phyloP scores from a whole-genome alignment of 192 early-diverging fungal species.

The Mortierella claussenii region DNA sequence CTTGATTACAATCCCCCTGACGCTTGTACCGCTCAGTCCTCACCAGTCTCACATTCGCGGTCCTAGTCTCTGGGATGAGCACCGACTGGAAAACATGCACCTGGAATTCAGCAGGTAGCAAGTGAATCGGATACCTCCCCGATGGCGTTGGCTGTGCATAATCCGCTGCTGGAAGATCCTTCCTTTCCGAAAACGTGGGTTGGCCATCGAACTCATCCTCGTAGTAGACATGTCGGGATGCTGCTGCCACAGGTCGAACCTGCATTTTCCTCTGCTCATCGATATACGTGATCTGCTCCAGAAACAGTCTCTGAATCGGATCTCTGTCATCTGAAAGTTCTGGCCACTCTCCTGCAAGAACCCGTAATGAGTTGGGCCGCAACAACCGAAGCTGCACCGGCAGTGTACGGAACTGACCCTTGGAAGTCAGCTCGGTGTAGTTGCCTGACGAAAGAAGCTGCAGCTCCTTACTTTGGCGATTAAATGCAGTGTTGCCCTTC shows the following conservation, averaged over 20 bases:
- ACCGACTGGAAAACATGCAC: constrained; percentile 39
- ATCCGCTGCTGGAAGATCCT: neutral
- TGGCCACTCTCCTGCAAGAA: constrained; percentile 1
- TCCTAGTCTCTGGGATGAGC: constrained; percentile 17
- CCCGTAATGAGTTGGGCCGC: constrained; percentile 3
- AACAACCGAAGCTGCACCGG: neutral
- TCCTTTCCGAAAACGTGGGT: neutral
- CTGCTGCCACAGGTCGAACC: neutral
- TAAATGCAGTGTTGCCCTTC: neutral
- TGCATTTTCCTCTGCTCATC: neutral
- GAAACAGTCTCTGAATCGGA: neutral
- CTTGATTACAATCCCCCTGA: constrained; percentile 26
- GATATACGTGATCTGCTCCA: constrained; percentile 2
- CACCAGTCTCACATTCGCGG: constrained; percentile 22
- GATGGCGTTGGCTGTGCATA: constrained; percentile 8
- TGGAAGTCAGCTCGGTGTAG: neutral
- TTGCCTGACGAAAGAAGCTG: neutral
- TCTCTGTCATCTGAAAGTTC: neutral
- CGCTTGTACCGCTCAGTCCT: constrained; percentile 34
- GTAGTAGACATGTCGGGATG: neutral
- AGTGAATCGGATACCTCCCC: constrained; percentile 20
- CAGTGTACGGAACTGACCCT: neutral
- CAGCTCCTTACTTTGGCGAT: neutral
- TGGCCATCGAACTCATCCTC: neutral
- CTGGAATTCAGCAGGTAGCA: constrained; percentile 24